phyloP scores from a whole-genome alignment of 1,284 basidiomycete species.

The Schizophyllum commune region DNA sequence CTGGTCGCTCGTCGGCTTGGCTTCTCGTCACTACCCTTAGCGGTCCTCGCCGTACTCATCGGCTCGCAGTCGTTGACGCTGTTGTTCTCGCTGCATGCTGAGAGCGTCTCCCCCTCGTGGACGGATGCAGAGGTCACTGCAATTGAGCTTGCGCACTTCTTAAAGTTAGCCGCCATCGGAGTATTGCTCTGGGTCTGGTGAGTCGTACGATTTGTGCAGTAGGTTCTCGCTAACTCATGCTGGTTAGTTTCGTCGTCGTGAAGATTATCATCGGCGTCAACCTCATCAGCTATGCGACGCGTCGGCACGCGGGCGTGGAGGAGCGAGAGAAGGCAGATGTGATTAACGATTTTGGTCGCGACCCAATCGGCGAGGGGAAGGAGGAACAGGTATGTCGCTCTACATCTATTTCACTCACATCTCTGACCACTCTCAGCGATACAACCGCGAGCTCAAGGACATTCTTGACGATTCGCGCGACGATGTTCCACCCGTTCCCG shows the following conservation, averaged over 20 bases:
- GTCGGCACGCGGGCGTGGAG: constrained; percentile 70
- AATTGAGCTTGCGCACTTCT: constrained; percentile 41
- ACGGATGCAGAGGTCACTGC: constrained; percentile 30
- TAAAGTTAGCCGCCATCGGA: constrained; percentile 61
- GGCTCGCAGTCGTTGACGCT: constrained; percentile 74
- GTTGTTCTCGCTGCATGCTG: constrained; percentile 42
- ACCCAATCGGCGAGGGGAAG: constrained; percentile 81
- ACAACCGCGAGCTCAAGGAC: constrained; percentile 72
- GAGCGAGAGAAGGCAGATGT: constrained; percentile 61
- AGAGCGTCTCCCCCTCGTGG: constrained; percentile 32
- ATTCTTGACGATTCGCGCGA: constrained; percentile 64
- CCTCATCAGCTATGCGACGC: constrained; percentile 76
- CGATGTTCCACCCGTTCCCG: constrained; percentile 58
- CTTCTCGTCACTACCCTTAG: constrained; percentile 88
- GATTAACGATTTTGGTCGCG: constrained; percentile 78
- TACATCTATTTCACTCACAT: background rate
- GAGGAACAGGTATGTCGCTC: constrained; percentile 66
- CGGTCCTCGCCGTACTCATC: constrained; percentile 86
- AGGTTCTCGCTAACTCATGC: constrained; percentile 1
- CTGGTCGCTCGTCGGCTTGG: constrained; percentile 90
- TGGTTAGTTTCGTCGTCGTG: constrained; percentile 64
- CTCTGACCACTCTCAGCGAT: constrained; percentile 39
- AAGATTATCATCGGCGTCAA: constrained; percentile 88
- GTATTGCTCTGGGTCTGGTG: constrained; percentile 79
- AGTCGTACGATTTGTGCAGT: constrained; percentile 12